phyloP scores from a whole-genome alignment of 306 rosid genomes.

The Phaseolus lunatus region DNA sequence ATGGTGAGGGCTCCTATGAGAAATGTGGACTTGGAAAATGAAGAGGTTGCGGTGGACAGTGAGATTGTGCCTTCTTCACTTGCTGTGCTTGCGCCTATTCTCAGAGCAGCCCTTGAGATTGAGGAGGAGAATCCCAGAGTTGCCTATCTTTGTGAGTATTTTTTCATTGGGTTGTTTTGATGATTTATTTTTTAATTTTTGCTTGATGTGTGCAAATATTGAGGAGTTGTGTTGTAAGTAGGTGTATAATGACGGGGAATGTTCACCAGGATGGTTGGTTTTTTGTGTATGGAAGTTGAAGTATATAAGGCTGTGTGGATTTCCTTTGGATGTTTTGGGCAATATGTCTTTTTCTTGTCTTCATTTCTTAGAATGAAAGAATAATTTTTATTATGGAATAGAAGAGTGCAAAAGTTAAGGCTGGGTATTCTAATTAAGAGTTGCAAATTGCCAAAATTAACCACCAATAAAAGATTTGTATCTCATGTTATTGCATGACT shows the following conservation, averaged over 20 bases:
- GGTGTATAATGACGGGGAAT: not conserved
- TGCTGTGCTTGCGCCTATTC: conserved; percentile 73
- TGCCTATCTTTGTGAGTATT: conserved; percentile 86
- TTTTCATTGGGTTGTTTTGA: not conserved
- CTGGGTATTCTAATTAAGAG: conserved; percentile 8
- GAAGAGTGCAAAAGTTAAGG: conserved; percentile 12
- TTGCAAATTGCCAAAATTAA: conserved; percentile 6
- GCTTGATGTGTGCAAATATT: conserved; percentile 7
- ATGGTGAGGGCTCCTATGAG: conserved; percentile 59
- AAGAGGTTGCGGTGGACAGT: conserved; percentile 65
- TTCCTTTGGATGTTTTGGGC: conserved; percentile 17
- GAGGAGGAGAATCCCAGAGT: conserved; percentile 75
- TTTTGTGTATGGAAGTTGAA: conserved; percentile 19
- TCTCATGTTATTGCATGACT: conserved; percentile 18
- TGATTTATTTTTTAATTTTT: not conserved
- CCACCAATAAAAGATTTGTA: not conserved
- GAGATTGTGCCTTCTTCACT: conserved; percentile 82
- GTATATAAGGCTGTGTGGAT: conserved; percentile 13
- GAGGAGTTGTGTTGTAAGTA: conserved; percentile 2
- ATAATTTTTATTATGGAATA: not conserved
- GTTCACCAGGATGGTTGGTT: conserved; percentile 15
- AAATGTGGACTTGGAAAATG: conserved; percentile 56
- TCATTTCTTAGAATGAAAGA: not conserved
- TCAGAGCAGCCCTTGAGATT: conserved; percentile 89
- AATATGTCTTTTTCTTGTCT: not conserved